A percentile compares a stretch with the other conserved stretches of the same genome.
Conservation (phyloP, 306 rosid species). For the Hippophae tibetana region DNA sequence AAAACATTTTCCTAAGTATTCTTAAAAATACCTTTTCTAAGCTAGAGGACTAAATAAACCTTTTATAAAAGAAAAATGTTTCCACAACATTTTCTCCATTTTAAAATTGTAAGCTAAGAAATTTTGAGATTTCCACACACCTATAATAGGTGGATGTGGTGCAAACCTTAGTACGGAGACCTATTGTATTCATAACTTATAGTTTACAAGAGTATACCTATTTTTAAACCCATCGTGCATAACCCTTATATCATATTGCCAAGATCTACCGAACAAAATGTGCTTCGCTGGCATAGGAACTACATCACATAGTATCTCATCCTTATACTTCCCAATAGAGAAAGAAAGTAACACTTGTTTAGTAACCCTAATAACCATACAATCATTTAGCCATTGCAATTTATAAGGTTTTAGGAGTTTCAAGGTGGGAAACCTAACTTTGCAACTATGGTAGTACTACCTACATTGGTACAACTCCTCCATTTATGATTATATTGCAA, state of each 20-base stretch:
- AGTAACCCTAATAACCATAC: background rate
- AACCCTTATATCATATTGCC: background rate
- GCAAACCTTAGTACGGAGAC: too few species aligned
- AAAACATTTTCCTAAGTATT: too few species aligned
- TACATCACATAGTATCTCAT: background rate
- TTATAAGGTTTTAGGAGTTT: background rate
- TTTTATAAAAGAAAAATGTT: too few species aligned
- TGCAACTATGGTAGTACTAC: background rate
- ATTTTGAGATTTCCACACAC: too few species aligned
- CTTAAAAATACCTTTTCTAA: too few species aligned
- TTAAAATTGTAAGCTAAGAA: too few species aligned
- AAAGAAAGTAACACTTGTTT: background rate
- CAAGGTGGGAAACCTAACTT: background rate
- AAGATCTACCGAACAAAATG: background rate
- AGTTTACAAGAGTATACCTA: background rate
- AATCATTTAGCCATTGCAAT: background rate
- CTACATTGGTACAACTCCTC: background rate
- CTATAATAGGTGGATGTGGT: too few species aligned
- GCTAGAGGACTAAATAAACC: too few species aligned
- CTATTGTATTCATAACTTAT: too few species aligned
- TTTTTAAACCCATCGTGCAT: background rate
- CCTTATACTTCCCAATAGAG: background rate
- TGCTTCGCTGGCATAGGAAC: background rate
- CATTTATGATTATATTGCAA: too few species aligned
- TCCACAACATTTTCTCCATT: too few species aligned